phyloP scores from a whole-genome alignment of 345 rosid species.

The Eucalyptus sp. region DNA sequence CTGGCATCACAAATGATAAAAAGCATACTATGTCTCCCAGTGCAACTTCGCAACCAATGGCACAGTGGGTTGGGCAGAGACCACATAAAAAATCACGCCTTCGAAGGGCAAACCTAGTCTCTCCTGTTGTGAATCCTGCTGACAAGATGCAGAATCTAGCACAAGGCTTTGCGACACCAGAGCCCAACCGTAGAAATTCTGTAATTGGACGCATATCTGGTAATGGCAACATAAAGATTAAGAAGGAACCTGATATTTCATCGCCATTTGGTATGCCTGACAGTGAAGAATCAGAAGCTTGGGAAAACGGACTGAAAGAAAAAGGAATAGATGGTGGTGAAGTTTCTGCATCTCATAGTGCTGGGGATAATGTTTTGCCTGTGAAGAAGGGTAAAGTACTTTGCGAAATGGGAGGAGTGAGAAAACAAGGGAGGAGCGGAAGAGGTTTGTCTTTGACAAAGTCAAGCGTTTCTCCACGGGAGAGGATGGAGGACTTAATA shows the following conservation, averaged over 20 bases:
- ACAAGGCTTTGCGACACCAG: conserved; percentile 48
- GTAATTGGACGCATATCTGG: conserved; percentile 24
- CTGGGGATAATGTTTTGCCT: conserved; percentile 34
- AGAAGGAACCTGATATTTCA: conserved; percentile 47
- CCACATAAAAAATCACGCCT: conserved; percentile 77
- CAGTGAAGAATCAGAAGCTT: conserved; percentile 87
- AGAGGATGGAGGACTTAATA: conserved; percentile 46
- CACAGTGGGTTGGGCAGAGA: conserved; percentile 95
- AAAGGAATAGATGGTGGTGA: conserved; percentile 46
- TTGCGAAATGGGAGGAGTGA: conserved; percentile 57
- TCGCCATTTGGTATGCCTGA: conserved; percentile 69
- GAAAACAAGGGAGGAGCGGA: conserved; percentile 75
- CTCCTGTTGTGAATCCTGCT: conserved; percentile 45
- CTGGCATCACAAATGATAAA: conserved; percentile 27
- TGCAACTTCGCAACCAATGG: conserved; percentile 69
- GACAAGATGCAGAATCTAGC: conserved; percentile 42
- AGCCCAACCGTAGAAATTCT: conserved; percentile 42
- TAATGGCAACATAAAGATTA: conserved; percentile 32
- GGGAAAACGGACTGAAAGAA: conserved; percentile 51
- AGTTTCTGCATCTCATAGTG: conserved; percentile 33
- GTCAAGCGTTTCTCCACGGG: conserved; percentile 41
- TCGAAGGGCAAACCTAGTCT: conserved; percentile 66
- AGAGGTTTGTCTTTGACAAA: conserved; percentile 40
- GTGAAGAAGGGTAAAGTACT: conserved; percentile 44
- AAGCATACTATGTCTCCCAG: conserved; percentile 27